phyloP scores from a whole-genome alignment of 1,284 basidiomycete species.

The Cerioporus squamosus region DNA sequence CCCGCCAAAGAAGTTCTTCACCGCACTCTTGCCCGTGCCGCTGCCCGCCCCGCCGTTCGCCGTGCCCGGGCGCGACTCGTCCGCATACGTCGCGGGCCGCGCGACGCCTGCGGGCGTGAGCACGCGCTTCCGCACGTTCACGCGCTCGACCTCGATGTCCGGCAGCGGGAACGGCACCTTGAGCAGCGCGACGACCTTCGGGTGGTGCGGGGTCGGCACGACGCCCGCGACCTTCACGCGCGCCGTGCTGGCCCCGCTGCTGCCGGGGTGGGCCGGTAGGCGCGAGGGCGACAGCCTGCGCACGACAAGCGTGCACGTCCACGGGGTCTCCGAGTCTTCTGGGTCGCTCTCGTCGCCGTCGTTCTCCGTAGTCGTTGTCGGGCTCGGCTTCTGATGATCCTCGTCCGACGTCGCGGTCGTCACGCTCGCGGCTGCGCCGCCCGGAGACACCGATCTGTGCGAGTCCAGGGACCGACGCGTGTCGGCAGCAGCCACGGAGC shows the following conservation, averaged over 20 bases:
- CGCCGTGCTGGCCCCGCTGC: slow-evolving; percentile 20
- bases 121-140: slow-evolving; percentile 55
- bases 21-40: slow-evolving; percentile 4
- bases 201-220: slow-evolving; percentile 94
- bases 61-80: slow-evolving; percentile 12
- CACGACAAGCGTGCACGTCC: slow-evolving; percentile 81
- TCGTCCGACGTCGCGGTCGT: slow-evolving; percentile 24
- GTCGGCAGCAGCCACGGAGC: slow-evolving; percentile 3
- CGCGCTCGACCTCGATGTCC: slow-evolving; percentile 69
- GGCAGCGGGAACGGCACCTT: slow-evolving; percentile 88
- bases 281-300: slow-evolving; percentile 31
- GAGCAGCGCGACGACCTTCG: slow-evolving; percentile 90
- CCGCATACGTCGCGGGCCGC: slow-evolving; percentile 34
- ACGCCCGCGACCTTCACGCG: slow-evolving; percentile 76
- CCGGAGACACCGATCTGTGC: slow-evolving; percentile 26
- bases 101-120: slow-evolving; percentile 47
- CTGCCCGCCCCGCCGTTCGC: slow-evolving; percentile 9
- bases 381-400: slow-evolving; percentile 25
- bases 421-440: slow-evolving; percentile 17
- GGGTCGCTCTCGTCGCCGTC: slow-evolving; percentile 82
- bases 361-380: slow-evolving; percentile 31
- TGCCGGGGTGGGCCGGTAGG: slow-evolving; percentile 7
- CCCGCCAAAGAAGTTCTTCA: slow-evolving; percentile 19
- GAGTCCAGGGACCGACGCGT: slow-evolving; percentile 28
- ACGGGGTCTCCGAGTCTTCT: slow-evolving; percentile 95